phyloP scores from a whole-genome alignment of 2,329 filamentous ascomycete genomes.

The Sclerotinia glacialis region DNA sequence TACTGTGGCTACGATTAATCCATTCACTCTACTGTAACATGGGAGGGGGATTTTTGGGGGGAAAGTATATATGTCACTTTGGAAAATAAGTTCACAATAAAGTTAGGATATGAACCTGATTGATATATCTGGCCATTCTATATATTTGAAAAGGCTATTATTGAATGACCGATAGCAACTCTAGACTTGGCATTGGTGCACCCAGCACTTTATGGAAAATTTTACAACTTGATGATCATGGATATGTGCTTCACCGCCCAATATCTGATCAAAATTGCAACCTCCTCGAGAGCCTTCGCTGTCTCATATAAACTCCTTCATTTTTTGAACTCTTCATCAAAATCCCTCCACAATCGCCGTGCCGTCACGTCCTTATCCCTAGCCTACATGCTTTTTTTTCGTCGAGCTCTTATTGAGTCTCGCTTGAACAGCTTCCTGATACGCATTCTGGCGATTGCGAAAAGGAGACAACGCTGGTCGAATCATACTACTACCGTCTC shows the following conservation, averaged over 20 bases:
- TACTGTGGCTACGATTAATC: neutral
- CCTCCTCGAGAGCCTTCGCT: neutral
- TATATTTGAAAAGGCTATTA: neutral
- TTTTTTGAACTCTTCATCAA: neutral
- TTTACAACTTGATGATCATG: slow-evolving; percentile 1
- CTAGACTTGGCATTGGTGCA: neutral
- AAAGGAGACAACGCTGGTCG: slow-evolving; percentile 25
- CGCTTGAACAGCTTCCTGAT: slow-evolving; percentile 21
- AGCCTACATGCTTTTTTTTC: neutral
- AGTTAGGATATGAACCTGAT: neutral
- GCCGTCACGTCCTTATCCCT: neutral
- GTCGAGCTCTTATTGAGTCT: slow-evolving; percentile 26
- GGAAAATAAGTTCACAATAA: neutral
- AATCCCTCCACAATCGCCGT: neutral
- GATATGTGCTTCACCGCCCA: slow-evolving; percentile 11
- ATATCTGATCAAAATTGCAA: slow-evolving; percentile 11
- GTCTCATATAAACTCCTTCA: neutral
- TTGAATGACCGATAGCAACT: neutral
- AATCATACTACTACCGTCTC: neutral
- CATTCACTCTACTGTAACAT: neutral
- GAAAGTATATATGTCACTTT: neutral
- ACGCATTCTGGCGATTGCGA: slow-evolving; percentile 17
- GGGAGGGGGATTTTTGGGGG: neutral
- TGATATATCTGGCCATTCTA: neutral
- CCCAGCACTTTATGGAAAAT: neutral